phyloP scores from a whole-genome alignment of 768 basidiomycete genomes.

The Chalciporus piperatus region DNA sequence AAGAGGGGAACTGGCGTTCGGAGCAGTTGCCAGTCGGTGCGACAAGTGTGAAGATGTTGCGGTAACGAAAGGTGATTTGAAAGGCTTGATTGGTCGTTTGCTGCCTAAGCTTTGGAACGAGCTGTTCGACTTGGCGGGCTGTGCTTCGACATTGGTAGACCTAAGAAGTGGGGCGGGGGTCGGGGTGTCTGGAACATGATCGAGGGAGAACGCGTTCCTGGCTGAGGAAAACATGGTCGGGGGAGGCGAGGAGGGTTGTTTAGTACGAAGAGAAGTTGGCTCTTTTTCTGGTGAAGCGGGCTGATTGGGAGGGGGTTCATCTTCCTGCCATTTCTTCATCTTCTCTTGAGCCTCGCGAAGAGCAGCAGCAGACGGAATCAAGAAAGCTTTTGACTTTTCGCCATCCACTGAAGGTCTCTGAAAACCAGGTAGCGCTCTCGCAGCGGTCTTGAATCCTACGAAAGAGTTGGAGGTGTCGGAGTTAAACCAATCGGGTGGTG shows the following conservation, averaged over 20 bases:
- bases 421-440: constrained; percentile 18
- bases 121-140: constrained; percentile 13
- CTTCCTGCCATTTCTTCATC: constrained; percentile 47
- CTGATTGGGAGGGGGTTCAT: constrained; percentile 22
- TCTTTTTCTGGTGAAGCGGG: constrained; percentile 21
- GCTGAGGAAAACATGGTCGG: constrained; percentile 38
- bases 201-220: constrained; percentile 34
- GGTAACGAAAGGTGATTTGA: constrained; percentile 45
- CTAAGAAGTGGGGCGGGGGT: constrained; percentile 31
- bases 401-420: constrained; percentile 14
- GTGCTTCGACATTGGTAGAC: constrained; percentile 21
- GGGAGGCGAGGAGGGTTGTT: constrained; percentile 11
- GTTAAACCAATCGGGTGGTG: constrained; percentile 48
- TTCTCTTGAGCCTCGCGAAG: constrained; percentile 53
- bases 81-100: constrained; percentile 34
- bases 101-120: constrained; percentile 5
- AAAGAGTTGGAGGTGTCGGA: constrained; percentile 28
- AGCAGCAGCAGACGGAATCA: constrained; percentile 53
- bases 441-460: constrained; percentile 39
- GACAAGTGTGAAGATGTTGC: constrained; percentile 7
- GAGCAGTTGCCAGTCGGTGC: constrained; percentile 23
- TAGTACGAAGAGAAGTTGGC: constrained; percentile 1
- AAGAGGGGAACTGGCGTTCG: constrained; percentile 27
- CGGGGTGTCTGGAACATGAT: constrained; percentile 37
- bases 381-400: constrained; percentile 25